A percentile compares a stretch with the other conserved stretches of the same genome.
Evolutionary conservation across 2,329 filamentous ascomycete genomes (phyloP).

Genomic region (Thielaviopsis cerberus): DNA sequence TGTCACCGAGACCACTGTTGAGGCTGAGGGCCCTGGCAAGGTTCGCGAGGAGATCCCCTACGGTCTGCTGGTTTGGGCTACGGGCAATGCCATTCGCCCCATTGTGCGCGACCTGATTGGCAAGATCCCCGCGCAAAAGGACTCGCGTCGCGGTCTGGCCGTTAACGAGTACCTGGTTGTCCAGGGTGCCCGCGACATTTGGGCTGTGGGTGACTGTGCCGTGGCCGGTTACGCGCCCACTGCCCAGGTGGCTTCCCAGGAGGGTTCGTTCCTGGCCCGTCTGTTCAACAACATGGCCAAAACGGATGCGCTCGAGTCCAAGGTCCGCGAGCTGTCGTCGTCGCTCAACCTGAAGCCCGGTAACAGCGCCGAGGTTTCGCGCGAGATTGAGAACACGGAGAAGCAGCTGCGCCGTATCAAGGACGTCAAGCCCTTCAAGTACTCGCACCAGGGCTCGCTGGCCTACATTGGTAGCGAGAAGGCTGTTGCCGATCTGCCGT

Average conservation of each 20-base stretch:
- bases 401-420: constrained; percentile 75
- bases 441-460: constrained; percentile 90
- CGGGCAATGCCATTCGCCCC: constrained; percentile 80
- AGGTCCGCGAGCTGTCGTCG: constrained; percentile 51
- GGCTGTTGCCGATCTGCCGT: constrained; percentile 90
- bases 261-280: constrained; percentile 82
- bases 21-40: constrained; percentile 69
- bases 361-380: constrained; percentile 47
- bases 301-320: constrained; percentile 62
- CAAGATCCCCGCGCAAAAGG: constrained; percentile 84
- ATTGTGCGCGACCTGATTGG: constrained; percentile 80
- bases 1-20: constrained; percentile 79
- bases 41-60: constrained; percentile 68
- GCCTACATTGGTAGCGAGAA: constrained; percentile 97
- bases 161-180: constrained; percentile 99
- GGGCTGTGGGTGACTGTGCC: constrained; percentile 94
- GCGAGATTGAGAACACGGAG: constrained; percentile 70
- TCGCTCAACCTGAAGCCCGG: constrained; percentile 41
- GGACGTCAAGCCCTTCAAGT: constrained; percentile 93
- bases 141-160: constrained; percentile 81
- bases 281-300: constrained; percentile 99
- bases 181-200: constrained; percentile 90
- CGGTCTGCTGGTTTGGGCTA: constrained; percentile 93
- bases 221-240: constrained; percentile 95
- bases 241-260: constrained; percentile 87